Conservation (phyloP, 768 basidiomycete species). For the Hypholoma sublateritium region DNA sequence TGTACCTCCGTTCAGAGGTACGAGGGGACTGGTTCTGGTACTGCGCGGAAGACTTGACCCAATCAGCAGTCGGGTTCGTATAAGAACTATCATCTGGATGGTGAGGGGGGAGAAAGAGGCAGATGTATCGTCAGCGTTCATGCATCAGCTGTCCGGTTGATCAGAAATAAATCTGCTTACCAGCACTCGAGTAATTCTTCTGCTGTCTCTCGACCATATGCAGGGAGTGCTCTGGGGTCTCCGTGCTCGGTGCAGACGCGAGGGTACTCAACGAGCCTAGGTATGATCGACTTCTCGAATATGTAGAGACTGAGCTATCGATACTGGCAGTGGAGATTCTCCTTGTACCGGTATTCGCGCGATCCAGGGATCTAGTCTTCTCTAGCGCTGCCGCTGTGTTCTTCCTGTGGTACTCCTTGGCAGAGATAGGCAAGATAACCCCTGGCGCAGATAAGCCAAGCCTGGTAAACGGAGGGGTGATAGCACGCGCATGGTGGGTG, state of each 20-base stretch:
- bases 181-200: neutral
- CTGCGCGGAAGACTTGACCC: neutral
- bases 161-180: no score
- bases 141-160: neutral
- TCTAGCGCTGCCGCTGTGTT: neutral
- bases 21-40: neutral
- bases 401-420: conserved; percentile 1
- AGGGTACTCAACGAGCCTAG: neutral
- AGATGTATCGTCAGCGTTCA: neutral
- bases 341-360: neutral
- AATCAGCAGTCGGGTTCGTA: neutral
- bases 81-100: no score
- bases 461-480: conserved; percentile 4
- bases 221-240: neutral
- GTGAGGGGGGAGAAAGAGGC: neutral
- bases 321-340: neutral
- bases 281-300: neutral
- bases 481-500: neutral
- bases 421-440: conserved; percentile 2
- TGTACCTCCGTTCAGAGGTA: neutral
- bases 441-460: conserved; percentile 3
- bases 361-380: neutral
- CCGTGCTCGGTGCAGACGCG: neutral
- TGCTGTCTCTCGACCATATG: neutral
- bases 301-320: neutral